A percentile compares a stretch with the other conserved stretches of the same genome.
Conservation (phyloP, 202 grass and related monocot species). For the Eragrostis tef region DNA sequence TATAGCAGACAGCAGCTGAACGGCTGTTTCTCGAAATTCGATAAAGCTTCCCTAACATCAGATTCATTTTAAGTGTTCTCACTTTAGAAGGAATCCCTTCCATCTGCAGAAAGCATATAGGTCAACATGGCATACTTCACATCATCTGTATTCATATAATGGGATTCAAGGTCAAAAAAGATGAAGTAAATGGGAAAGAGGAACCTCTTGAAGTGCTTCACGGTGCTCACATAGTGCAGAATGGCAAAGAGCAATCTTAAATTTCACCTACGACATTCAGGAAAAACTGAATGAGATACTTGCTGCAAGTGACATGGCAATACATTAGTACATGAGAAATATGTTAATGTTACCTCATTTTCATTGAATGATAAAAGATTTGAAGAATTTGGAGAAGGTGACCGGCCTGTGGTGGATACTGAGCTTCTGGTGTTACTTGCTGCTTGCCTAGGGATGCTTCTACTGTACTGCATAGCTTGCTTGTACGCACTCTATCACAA, state of each 20-base stretch:
- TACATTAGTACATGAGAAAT: neutral
- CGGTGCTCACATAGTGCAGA: constrained; percentile 80
- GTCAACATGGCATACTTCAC: constrained; percentile 3
- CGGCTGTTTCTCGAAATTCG: constrained; percentile 84
- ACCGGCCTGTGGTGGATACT: constrained; percentile 58
- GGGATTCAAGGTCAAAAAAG: constrained; percentile 17
- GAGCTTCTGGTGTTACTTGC: constrained; percentile 65
- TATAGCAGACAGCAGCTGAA: constrained; percentile 77
- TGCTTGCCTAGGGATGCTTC: constrained; percentile 74
- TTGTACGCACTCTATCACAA: constrained; percentile 71
- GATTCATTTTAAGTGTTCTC: constrained; percentile 88
- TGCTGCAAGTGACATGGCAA: neutral
- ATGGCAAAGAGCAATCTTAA: constrained; percentile 87
- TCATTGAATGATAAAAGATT: constrained; percentile 73
- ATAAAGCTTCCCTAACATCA: constrained; percentile 87
- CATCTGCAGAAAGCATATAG: constrained; percentile 68
- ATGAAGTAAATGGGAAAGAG: constrained; percentile 25
- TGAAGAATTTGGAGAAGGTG: constrained; percentile 77
- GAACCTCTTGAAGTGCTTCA: constrained; percentile 85
- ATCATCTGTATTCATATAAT: constrained; percentile 6
- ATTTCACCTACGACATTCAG: constrained; percentile 77
- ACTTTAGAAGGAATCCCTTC: constrained; percentile 90
- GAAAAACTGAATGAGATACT: constrained; percentile 28
- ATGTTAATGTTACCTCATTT: constrained; percentile 64
- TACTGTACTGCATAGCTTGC: constrained; percentile 84